These are phyloP conservation scores for Teratosphaeria nubilosa DNA, from an alignment of 2,329 filamentous ascomycete genomes.

Conservation along the genomic window DNA sequence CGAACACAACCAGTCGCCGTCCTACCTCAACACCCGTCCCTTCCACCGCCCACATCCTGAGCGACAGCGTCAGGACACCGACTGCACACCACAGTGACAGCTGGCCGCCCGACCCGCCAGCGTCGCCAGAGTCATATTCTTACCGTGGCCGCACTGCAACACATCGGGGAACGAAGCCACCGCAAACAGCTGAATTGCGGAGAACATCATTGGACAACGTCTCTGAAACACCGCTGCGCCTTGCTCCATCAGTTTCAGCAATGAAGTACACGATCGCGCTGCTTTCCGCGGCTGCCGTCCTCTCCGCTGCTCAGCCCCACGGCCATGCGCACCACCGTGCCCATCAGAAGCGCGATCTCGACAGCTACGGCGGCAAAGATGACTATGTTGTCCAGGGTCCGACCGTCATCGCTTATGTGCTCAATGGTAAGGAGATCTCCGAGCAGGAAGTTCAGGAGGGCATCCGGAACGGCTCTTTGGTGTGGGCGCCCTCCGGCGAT, in stretches of 20 bases:
- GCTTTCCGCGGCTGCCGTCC: slow-evolving; percentile 26
- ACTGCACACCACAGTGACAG: neutral
- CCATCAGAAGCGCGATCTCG: slow-evolving; percentile 46
- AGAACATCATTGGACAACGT: slow-evolving; percentile 3
- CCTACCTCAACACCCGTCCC: neutral
- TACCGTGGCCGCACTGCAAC: slow-evolving; percentile 16
- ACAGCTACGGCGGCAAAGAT: slow-evolving; percentile 34
- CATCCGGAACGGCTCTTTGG: slow-evolving; percentile 55
- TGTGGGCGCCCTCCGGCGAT: slow-evolving; percentile 49
- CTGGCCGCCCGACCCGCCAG: neutral
- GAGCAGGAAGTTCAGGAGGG: slow-evolving; percentile 59
- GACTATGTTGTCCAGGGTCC: slow-evolving; percentile 48
- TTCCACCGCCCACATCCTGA: neutral
- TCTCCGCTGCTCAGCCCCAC: slow-evolving; percentile 48
- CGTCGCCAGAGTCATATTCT: slow-evolving; percentile 2
- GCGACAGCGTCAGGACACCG: neutral
- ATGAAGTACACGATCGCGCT: slow-evolving; percentile 30
- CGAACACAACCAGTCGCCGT: neutral
- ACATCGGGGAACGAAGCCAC: slow-evolving; percentile 4
- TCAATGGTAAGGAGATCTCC: slow-evolving; percentile 54
- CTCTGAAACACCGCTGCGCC: slow-evolving; percentile 1
- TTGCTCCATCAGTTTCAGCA: slow-evolving; percentile 5
- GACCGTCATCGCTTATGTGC: slow-evolving; percentile 60
- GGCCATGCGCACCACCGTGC: slow-evolving; percentile 51
- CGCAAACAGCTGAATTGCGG: slow-evolving; percentile 9